These are phyloP conservation scores for Calcarisporium arbuscula DNA, from an alignment of 2,329 filamentous ascomycete species.

Conservation along the genomic window DNA sequence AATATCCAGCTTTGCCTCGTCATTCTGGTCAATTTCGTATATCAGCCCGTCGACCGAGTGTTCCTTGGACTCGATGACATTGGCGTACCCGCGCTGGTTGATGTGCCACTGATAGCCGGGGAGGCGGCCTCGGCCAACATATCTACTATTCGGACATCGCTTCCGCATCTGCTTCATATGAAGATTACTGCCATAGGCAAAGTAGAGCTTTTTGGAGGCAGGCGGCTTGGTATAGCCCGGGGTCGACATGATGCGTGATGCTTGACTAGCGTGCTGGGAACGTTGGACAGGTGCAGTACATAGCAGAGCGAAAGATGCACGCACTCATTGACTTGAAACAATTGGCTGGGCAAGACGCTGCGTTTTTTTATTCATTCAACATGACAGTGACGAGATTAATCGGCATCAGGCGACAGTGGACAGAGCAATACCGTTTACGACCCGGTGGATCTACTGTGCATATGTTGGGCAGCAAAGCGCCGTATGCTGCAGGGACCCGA, in stretches of 20 bases:
- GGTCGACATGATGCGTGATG: too few species aligned
- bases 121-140: constrained; percentile 32
- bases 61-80: constrained; percentile 28
- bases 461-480: constrained; percentile 16
- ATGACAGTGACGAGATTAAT: neutral
- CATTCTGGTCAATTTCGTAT: constrained; percentile 29
- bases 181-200: constrained; percentile 42
- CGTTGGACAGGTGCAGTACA: too few species aligned
- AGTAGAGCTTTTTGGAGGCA: constrained; percentile 38
- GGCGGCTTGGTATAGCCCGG: too few species aligned
- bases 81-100: constrained; percentile 41
- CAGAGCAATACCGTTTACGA: neutral
- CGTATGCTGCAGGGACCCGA: constrained; percentile 1
- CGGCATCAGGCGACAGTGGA: neutral
- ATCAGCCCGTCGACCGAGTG: constrained; percentile 34
- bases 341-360: too few species aligned
- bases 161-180: constrained; percentile 37
- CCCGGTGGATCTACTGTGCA: constrained; percentile 13
- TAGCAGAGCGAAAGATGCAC: too few species aligned
- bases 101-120: constrained; percentile 37
- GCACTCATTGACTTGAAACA: too few species aligned
- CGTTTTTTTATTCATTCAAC: too few species aligned
- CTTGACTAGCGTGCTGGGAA: too few species aligned
- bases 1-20: constrained; percentile 32
- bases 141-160: constrained; percentile 34